Base-by-base conservation (phyloP, 805 yeast genomes). In the Candida pseudofarinosa region DNA sequence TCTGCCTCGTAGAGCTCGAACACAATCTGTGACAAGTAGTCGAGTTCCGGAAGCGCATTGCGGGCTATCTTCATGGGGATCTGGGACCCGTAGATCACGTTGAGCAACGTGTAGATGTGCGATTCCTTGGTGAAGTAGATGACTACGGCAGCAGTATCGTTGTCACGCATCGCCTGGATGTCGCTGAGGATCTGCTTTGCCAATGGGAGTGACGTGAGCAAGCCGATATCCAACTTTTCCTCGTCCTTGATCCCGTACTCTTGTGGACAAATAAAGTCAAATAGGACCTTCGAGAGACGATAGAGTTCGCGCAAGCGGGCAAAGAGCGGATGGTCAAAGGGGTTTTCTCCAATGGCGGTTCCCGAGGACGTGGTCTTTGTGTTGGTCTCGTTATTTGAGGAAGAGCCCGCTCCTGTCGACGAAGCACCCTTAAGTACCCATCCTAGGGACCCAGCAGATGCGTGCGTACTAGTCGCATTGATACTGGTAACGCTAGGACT, bases 241-340 rank as follows among this genome's bases (percentile, higher is more conserved):
- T 85, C 83, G 57, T 89, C 96, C 50, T 90, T 88, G 53, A 93
- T 93, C 49, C 99, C 99, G 60, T 93, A 93, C 60, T 93, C 99
- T 63, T 93, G 98, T 7, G 99, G 99, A 65, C 98, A 93, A 38
- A 93, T 89, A 58, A 91, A 93, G 65, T 93, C 99, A 68, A 93
- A 93, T 48, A 93, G 67, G 4, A 93, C 96, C 62, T 93, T 95
- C 0, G 97, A 87, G 43, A 93, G 73, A 49, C 91, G 74, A 60
- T 90, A 93, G 40, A 93, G 74, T 60, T 93, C 99, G 51, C 98
- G 74, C 45, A 93, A 73, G 48, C 88, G 77, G 26, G 85, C 84
- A 61, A 77, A 90, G 41, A 84, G 82, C 1, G 88, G 81, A 48
- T 85, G 85, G 58, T 88, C 96, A 63, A 90, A 90, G 15, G 72